phyloP scores from a whole-genome alignment of 1,284 basidiomycete genomes.

The Amylostereum areolatum region DNA sequence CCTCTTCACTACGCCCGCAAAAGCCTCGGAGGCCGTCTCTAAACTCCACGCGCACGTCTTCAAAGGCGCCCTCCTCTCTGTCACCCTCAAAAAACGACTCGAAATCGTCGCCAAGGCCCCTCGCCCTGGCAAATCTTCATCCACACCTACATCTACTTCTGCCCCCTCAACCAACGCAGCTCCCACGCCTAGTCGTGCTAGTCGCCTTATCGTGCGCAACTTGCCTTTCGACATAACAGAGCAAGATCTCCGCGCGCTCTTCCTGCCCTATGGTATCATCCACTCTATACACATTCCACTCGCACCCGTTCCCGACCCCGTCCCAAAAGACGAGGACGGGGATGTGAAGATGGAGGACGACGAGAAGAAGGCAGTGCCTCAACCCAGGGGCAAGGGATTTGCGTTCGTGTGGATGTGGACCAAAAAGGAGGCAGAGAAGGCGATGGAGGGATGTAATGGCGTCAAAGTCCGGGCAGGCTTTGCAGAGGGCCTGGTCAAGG shows the following conservation, averaged over 20 bases:
- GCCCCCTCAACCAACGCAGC: slow-evolving; percentile 31
- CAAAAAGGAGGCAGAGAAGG: slow-evolving; percentile 80
- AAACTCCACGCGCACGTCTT: slow-evolving; percentile 94
- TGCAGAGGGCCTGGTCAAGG: slow-evolving; percentile 55
- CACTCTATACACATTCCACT: slow-evolving; percentile 82
- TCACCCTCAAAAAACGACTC: slow-evolving; percentile 86
- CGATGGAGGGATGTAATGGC: slow-evolving; percentile 83
- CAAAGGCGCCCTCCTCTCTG: slow-evolving; percentile 84
- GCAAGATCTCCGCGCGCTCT: slow-evolving; percentile 82
- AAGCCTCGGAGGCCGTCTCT: slow-evolving; percentile 68
- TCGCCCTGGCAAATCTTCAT: slow-evolving; percentile 8
- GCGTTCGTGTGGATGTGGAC: slow-evolving; percentile 95
- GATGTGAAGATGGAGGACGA: slow-evolving; percentile 19
- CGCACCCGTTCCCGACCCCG: slow-evolving; percentile 14
- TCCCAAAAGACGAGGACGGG: slow-evolving; percentile 23
- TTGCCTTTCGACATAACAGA: slow-evolving; percentile 80
- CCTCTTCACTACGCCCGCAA: slow-evolving; percentile 67
- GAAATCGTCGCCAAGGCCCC: slow-evolving; percentile 55
- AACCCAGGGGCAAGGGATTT: slow-evolving; percentile 70
- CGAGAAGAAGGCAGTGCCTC: slow-evolving; percentile 11
- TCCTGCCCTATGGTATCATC: slow-evolving; percentile 87
- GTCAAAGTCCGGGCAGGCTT: slow-evolving; percentile 64
- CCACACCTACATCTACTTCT: no score
- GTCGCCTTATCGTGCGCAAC: slow-evolving; percentile 89
- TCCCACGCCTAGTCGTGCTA: slow-evolving; percentile 59